Conservation (phyloP, 2,329 filamentous ascomycete genomes). For the Pyrenochaeta sp. region DNA sequence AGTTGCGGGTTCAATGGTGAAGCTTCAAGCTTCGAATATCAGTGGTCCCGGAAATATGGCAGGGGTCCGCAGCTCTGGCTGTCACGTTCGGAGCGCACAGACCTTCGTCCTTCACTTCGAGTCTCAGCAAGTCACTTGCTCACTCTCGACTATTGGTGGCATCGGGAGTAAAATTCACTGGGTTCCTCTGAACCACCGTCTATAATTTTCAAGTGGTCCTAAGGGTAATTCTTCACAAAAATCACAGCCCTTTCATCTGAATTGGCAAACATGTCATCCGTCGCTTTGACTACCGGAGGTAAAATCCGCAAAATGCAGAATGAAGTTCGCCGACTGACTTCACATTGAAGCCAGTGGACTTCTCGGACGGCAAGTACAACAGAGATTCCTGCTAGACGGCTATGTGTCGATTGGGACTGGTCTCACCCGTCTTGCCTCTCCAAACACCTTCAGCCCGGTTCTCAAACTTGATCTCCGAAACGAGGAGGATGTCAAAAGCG, state of each 20-base stretch:
- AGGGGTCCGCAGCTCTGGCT: constrained; percentile 11
- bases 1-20: constrained; percentile 3
- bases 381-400: constrained; percentile 69
- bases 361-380: constrained; percentile 79
- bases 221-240: too few species aligned
- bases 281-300: constrained; percentile 79
- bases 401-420: constrained; percentile 63
- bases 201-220: too few species aligned
- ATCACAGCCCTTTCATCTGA: background rate
- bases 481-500: constrained; percentile 52
- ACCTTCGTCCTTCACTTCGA: background rate
- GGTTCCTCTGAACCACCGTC: too few species aligned
- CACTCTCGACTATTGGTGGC: too few species aligned
- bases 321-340: constrained; percentile 19
- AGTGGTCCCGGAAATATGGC: constrained; percentile 14
- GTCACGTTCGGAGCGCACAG: constrained; percentile 13
- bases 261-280: constrained; percentile 51
- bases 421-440: constrained; percentile 74
- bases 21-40: constrained; percentile 23
- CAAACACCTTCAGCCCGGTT: too few species aligned
- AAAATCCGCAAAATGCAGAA: constrained; percentile 13
- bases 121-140: too few species aligned
- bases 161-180: too few species aligned
- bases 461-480: constrained; percentile 61
- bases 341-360: constrained; percentile 69